A percentile compares a stretch with the other conserved stretches of the same genome.
Evolutionary conservation across 1,284 basidiomycete genomes (phyloP).

Genomic region (Hypsizygus ulmarius): DNA sequence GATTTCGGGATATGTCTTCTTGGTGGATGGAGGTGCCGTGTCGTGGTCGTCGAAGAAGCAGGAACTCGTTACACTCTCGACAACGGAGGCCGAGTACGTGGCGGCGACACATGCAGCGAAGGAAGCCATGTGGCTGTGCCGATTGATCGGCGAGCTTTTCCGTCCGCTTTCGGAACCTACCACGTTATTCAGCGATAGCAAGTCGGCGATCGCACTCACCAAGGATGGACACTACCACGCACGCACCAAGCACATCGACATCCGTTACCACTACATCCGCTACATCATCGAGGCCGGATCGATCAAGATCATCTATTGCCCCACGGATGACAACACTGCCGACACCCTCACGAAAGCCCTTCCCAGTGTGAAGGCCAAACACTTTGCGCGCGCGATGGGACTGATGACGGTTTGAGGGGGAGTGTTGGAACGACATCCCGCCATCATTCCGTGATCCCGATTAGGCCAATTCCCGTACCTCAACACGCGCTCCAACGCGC

Average conservation of each 20-base stretch:
- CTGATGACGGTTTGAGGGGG: constrained; percentile 15
- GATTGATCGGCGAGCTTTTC: too few species aligned
- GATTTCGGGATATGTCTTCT: constrained; percentile 28
- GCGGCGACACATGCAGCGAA: constrained; percentile 24
- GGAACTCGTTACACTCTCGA: constrained; percentile 29
- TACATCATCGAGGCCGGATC: constrained; percentile 5
- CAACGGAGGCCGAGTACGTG: constrained; percentile 38
- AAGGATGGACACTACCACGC: too few species aligned
- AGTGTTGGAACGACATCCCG: constrained; percentile 1
- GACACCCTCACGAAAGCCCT: constrained; percentile 19
- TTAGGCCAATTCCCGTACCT: too few species aligned
- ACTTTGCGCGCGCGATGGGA: constrained; percentile 12
- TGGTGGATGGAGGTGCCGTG: constrained; percentile 27
- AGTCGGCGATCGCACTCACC: too few species aligned
- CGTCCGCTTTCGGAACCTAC: too few species aligned
- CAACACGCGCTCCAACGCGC: too few species aligned
- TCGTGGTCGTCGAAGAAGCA: constrained; percentile 32
- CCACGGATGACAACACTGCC: constrained; percentile 16
- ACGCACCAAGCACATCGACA: not conserved
- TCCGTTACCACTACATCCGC: not conserved
- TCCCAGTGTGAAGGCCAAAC: constrained; percentile 12
- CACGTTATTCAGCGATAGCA: too few species aligned
- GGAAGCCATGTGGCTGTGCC: constrained; percentile 31
- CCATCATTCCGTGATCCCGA: too few species aligned
- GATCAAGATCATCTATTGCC: constrained; percentile 11